Evolutionary conservation across 1,284 basidiomycete species (phyloP), one percentile per base, ranked within the genome.

Genomic region (Sphagnurus paluster): DNA sequence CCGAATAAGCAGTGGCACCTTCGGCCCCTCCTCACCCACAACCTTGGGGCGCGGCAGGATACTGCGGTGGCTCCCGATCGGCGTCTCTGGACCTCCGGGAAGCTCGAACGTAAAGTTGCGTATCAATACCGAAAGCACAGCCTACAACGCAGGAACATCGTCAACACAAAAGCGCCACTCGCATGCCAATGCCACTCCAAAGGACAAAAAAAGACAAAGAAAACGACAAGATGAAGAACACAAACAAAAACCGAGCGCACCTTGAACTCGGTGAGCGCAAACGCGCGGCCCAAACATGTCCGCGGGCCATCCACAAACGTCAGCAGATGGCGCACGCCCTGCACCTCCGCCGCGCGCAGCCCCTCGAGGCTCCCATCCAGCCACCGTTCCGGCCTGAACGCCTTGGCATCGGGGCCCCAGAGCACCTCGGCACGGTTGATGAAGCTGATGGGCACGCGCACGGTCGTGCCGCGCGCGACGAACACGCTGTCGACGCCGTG

Each of bases 251-350:
- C n/a, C n/a, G n/a, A n/a, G n/a, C n/a, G n/a, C n/a, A n/a, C 74
- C 69, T 75, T 75, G 57, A 74, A 64, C 47, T 75, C 73, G 0
- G 65, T 56, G 8, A 76, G 26, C 0, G 75, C 69, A 52, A 78
- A 74, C 8, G 60, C 57, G 46, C 64, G 74, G 5, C 75, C 76
- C 1, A 75, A 48, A 52, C 75, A 78, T 20, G 62, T 67, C 41
- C 74, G 66, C 1, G 76, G 72, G 3, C 78, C 77, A 54, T 74
- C 74, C 0, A 68, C 64, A 45, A 80, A 80, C 1, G 74, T 75
- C 53, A 79, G 61, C 21, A 79, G 46, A 54, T 74, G 64, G 21
- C 65, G 57, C 51, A 73, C 57, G 0, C 75, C 70, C 39, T 66
- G 64, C 2, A 76, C 58, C 35, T 72, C 64, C 62, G 66, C 39